Base-by-base conservation (phyloP, 371 early-diverging fungal genomes). In the Rhizomucor pusillus region DNA sequence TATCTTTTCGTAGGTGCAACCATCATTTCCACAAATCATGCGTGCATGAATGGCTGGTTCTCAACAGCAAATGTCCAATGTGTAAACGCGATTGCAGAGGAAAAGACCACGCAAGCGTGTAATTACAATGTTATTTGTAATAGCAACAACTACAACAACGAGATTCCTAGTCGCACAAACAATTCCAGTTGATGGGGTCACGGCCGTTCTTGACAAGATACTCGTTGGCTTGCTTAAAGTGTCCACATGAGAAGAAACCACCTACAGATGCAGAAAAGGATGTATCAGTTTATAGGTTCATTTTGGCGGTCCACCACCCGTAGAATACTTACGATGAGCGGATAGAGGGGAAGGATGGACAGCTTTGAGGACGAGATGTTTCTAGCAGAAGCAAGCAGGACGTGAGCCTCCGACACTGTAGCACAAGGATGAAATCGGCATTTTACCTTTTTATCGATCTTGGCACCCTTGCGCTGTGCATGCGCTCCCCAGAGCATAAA, bases 401-500 rank as follows among this genome's bases (percentile, higher is more conserved):
- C 29, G 7, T 29, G 29, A 29, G 29, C 29, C 29, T 29, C 29
- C 29, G 29, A 29, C 7, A 29, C 7, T 5, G 29, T 29, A 29
- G 29, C 29, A 29, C 29, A 29, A 29, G 29, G 29, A 29, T 7
- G n/a, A 29, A 3, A 7, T 29, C 45, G 33, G 19, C 18, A 37
- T 43, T 49, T 59, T 75, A 84, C 86, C 47, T 72, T 71, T 57
- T 80, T 75, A 33, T 79, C 56, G 25, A 90, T 80, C 33, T 62
- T 60, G 0, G 72, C 65, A 6, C 85, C 87, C 51, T 93, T 91
- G 70, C 87, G 84, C 57, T 90, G 88, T 11, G 97, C 96, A 69
- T 87, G 80, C 5, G 66, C 59, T n/a, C 99, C 99, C 99, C 99
- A 98, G n/a, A 98, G 80, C 73, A 99, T 86, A 74, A 99, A 99